phyloP scores from a whole-genome alignment of 2,329 filamentous ascomycete genomes.

The Hypomyces rosellus region DNA sequence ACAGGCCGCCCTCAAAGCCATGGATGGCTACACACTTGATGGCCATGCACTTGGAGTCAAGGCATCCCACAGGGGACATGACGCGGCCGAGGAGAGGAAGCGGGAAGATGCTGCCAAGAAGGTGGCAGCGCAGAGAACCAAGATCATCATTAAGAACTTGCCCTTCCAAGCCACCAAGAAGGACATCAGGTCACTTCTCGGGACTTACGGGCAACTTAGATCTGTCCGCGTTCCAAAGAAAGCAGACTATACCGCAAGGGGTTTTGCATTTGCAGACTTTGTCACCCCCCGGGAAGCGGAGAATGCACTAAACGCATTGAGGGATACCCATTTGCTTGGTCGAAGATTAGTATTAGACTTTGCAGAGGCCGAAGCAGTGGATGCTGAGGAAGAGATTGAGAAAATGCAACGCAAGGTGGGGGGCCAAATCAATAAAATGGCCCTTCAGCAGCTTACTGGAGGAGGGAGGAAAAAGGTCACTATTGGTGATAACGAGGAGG shows the following conservation, averaged over 20 bases:
- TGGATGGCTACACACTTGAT: conserved; percentile 85
- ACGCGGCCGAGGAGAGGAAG: conserved; percentile 80
- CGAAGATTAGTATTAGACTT: conserved; percentile 86
- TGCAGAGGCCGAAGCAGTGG: conserved; percentile 78
- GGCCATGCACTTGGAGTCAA: conserved; percentile 80
- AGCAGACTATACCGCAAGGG: conserved; percentile 79
- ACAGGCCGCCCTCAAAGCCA: conserved; percentile 70
- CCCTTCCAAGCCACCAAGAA: conserved; percentile 94
- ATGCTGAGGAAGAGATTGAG: conserved; percentile 92
- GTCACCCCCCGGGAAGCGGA: conserved; percentile 81
- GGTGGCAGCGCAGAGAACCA: conserved; percentile 67
- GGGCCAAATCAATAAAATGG: conserved; percentile 83
- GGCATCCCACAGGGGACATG: conserved; percentile 77
- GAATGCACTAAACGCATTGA: conserved; percentile 85
- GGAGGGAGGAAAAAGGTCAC: conserved; percentile 82
- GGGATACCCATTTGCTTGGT: conserved; percentile 88
- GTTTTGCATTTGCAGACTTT: conserved; percentile 97
- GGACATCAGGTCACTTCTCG: conserved; percentile 79
- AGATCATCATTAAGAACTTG: conserved; percentile 97
- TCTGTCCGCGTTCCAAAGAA: conserved; percentile 94
- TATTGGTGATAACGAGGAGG: conserved; percentile 65
- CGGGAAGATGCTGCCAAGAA: conserved; percentile 81
- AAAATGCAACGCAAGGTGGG: conserved; percentile 97
- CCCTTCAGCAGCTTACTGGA: conserved; percentile 79
- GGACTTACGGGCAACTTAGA: conserved; percentile 84